A percentile compares a stretch with the other conserved stretches of the same genome.
Evolutionary conservation across 192 early-diverging fungal genomes (phyloP).

Genomic region (Chytriomyces sp.): DNA sequence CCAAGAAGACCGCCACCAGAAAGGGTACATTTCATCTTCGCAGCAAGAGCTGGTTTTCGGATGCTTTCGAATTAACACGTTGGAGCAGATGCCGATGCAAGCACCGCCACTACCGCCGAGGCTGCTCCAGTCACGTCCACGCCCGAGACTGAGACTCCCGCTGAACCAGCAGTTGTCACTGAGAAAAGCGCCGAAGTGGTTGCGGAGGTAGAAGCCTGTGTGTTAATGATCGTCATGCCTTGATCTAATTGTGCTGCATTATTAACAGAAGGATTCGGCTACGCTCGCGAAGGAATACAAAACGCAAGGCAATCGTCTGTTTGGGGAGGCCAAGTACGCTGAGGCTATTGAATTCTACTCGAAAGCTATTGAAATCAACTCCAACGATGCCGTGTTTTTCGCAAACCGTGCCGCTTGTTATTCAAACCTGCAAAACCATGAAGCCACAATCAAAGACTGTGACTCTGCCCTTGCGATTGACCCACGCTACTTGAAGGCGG

Average conservation of each 20-base stretch:
- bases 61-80: no score
- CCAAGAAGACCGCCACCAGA: neutral
- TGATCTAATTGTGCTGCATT: no score
- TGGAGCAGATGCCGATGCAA: neutral
- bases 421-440: conserved; percentile 72
- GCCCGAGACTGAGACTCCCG: neutral
- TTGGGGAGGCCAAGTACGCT: conserved; percentile 77
- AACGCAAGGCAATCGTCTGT: conserved; percentile 86
- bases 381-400: conserved; percentile 78
- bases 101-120: conserved; percentile 12
- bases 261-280: neutral
- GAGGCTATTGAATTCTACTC: conserved; percentile 89
- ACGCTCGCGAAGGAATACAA: conserved; percentile 66
- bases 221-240: neutral
- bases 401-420: conserved; percentile 96
- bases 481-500: conserved; percentile 86
- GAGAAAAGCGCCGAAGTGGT: neutral
- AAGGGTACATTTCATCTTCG: neutral
- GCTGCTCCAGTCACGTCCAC: neutral
- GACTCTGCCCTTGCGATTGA: conserved; percentile 78
- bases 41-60: no score
- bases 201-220: neutral
- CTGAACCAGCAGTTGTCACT: neutral
- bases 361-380: conserved; percentile 81
- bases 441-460: conserved; percentile 84